phyloP scores from a whole-genome alignment of 2,329 filamentous ascomycete genomes.

The Penicillium sp. region DNA sequence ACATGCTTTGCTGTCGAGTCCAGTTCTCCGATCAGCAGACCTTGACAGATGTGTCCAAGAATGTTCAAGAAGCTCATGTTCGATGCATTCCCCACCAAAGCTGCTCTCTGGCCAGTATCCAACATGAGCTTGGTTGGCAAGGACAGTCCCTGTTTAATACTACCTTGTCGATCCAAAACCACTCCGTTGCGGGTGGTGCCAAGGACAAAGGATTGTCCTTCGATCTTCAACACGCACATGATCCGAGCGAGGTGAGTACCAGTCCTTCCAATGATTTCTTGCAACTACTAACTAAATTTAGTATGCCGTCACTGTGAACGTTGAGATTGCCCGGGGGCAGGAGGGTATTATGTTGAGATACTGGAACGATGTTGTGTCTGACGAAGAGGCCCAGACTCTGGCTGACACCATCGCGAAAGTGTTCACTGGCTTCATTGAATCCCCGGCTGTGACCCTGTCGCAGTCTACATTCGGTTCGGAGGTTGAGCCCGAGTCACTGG shows the following conservation, averaged over 20 bases:
- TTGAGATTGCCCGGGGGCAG: constrained; percentile 37
- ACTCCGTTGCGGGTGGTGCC: constrained; percentile 24
- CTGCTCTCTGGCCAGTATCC: constrained; percentile 52
- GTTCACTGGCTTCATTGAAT: constrained; percentile 35
- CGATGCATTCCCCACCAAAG: constrained; percentile 51
- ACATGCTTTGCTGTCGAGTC: constrained; percentile 56
- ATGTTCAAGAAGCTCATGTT: constrained; percentile 50
- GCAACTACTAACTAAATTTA: constrained; percentile 19
- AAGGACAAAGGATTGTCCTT: constrained; percentile 33
- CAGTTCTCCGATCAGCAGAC: constrained; percentile 36
- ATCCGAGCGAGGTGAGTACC: constrained; percentile 40
- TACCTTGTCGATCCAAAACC: constrained; percentile 44
- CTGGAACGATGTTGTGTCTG: constrained; percentile 41
- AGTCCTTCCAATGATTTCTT: background rate
- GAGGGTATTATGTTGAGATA: constrained; percentile 43
- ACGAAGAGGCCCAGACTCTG: constrained; percentile 34
- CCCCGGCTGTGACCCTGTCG: constrained; percentile 26
- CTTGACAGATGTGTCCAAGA: constrained; percentile 44
- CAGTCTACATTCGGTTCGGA: constrained; percentile 20
- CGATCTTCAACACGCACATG: constrained; percentile 34
- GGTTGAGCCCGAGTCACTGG: constrained; percentile 2
- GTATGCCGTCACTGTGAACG: constrained; percentile 43
- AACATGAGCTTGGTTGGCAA: constrained; percentile 41
- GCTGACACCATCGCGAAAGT: constrained; percentile 34
- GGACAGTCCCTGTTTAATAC: constrained; percentile 45